These are phyloP conservation scores for Cucumis hystrix DNA, from an alignment of 306 rosid genomes.

Conservation along the genomic window DNA sequence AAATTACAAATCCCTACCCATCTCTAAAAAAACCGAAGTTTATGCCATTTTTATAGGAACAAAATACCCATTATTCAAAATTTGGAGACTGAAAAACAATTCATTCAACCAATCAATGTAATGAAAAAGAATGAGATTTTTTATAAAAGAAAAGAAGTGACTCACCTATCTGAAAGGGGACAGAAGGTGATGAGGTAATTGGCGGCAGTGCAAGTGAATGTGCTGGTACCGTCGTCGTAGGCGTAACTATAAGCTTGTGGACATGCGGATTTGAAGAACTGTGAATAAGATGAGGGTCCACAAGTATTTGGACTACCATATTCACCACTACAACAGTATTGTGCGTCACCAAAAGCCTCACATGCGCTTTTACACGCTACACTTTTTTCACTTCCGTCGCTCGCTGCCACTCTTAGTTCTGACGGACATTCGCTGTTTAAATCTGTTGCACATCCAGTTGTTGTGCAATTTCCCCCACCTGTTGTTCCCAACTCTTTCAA, in stretches of 20 bases:
- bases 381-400: conserved; percentile 5
- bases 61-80: no score
- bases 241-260: conserved; percentile 87
- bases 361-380: conserved; percentile 94
- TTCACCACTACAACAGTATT: conserved; percentile 73
- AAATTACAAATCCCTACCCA: no score
- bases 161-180: conserved; percentile 29
- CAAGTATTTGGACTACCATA: conserved; percentile 53
- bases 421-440: conserved; percentile 50
- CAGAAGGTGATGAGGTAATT: conserved; percentile 65
- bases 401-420: conserved; percentile 27
- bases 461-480: conserved; percentile 42
- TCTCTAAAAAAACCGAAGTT: no score
- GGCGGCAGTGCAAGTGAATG: conserved; percentile 49
- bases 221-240: conserved; percentile 73
- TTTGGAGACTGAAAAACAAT: no score
- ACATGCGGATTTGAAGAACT: conserved; percentile 56
- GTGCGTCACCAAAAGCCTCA: conserved; percentile 65
- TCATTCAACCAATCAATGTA: no score
- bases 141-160: no score
- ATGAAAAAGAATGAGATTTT: no score
- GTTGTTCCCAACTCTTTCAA: no score
- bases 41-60: no score
- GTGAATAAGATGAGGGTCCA: conserved; percentile 57
- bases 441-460: conserved; percentile 53